Evolutionary conservation across 2,329 filamentous ascomycete species (phyloP).

Genomic region (Paraphaeosphaeria minitans): DNA sequence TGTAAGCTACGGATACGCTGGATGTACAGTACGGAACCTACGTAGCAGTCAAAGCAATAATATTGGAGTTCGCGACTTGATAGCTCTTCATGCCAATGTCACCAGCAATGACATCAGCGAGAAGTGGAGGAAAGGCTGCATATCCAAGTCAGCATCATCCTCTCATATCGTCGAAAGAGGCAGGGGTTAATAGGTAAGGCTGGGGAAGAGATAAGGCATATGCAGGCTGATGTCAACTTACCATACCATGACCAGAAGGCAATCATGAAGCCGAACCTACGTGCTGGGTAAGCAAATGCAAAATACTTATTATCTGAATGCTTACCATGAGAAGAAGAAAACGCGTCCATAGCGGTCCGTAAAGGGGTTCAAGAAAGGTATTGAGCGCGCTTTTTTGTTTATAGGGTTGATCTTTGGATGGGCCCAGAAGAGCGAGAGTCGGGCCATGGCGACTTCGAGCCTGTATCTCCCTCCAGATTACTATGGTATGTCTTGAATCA

Average conservation of each 20-base stretch:
- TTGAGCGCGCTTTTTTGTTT: constrained; percentile 77
- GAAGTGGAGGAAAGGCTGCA: constrained; percentile 39
- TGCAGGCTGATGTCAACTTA: constrained; percentile 15
- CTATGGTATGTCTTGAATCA: neutral
- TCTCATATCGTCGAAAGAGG: neutral
- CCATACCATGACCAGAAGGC: constrained; percentile 77
- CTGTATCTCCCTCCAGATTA: neutral
- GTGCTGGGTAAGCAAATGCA: no score
- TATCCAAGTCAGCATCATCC: neutral
- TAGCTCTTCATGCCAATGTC: constrained; percentile 72
- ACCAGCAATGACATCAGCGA: constrained; percentile 67
- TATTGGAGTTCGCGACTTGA: constrained; percentile 85
- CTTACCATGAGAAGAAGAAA: constrained; percentile 77
- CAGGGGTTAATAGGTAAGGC: neutral
- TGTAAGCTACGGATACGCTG: constrained; percentile 1
- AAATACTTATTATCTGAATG: no score
- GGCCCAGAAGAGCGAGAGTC: constrained; percentile 28
- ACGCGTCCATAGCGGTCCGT: constrained; percentile 77
- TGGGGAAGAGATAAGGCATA: constrained; percentile 14
- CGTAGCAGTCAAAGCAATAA: constrained; percentile 67
- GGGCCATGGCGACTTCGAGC: constrained; percentile 19
- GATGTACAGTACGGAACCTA: constrained; percentile 12
- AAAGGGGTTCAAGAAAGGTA: constrained; percentile 77
- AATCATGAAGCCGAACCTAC: constrained; percentile 74
- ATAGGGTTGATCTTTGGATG: constrained; percentile 78